phyloP scores from a whole-genome alignment of 2,329 filamentous ascomycete genomes.

The Aspergillus sp. region DNA sequence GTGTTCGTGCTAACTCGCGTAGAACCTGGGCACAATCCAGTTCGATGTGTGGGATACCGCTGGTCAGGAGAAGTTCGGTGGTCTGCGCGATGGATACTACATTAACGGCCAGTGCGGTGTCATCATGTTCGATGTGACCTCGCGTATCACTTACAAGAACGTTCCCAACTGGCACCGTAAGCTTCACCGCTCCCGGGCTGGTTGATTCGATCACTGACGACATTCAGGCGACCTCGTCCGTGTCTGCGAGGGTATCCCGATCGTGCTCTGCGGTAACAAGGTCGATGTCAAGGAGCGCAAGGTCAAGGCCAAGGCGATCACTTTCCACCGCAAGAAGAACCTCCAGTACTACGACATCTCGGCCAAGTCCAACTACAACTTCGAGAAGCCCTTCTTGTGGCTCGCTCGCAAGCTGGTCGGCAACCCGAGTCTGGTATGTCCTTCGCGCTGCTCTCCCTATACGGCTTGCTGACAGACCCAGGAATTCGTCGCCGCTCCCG shows the following conservation, averaged over 20 bases:
- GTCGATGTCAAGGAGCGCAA: conserved; percentile 99
- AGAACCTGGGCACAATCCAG: conserved; percentile 92
- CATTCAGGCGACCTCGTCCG: conserved; percentile 86
- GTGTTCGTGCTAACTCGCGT: conserved; percentile 16
- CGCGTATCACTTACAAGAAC: conserved; percentile 99
- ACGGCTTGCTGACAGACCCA: conserved; percentile 29
- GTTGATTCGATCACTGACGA: conserved; percentile 7
- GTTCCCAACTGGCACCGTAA: conserved; percentile 99
- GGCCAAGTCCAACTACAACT: conserved; percentile 99
- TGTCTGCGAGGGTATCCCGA: conserved; percentile 98
- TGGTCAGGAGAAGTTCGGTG: conserved; percentile 98
- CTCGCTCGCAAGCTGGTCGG: conserved; percentile 96
- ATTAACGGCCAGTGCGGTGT: conserved; percentile 99
- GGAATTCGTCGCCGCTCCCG: conserved; percentile 95
- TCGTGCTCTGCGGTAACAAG: conserved; percentile 98
- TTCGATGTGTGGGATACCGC: conserved; percentile 99
- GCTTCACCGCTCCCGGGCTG: conserved; percentile 31
- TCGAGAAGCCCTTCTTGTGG: conserved; percentile 99
- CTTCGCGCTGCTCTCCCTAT: neutral
- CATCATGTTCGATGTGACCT: conserved; percentile 99
- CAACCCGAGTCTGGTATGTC: conserved; percentile 70
- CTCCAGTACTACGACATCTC: conserved; percentile 99
- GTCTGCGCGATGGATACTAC: conserved; percentile 99
- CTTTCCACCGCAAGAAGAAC: conserved; percentile 99
- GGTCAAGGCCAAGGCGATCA: conserved; percentile 99